Conservation (phyloP, 345 rosid genomes). For the Euphorbia lathyris region DNA sequence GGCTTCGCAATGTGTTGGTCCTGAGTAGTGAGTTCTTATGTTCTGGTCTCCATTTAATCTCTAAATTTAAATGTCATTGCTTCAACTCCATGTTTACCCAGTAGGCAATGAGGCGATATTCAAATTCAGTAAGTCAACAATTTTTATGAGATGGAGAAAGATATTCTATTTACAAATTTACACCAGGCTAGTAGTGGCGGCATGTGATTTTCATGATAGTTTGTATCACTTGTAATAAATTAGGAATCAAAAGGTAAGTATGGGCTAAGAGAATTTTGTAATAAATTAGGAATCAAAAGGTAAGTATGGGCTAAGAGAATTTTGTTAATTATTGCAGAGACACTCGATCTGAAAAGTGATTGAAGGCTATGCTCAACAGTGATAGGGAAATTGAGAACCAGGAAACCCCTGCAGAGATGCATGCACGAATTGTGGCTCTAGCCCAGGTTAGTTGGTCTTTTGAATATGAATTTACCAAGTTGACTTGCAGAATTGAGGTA, state of each 20-base stretch:
- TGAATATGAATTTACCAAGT: neutral
- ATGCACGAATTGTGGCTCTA: conserved; percentile 45
- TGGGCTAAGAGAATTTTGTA: neutral
- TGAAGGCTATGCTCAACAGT: conserved; percentile 56
- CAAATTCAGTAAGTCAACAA: neutral
- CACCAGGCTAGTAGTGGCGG: neutral
- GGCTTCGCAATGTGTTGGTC: neutral
- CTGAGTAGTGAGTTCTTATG: neutral
- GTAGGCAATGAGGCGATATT: neutral
- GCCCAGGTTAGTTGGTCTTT: conserved; percentile 36
- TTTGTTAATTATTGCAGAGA: conserved; percentile 35
- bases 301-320: neutral
- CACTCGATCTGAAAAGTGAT: conserved; percentile 66
- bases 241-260: neutral
- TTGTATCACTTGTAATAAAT: neutral
- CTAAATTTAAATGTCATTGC: neutral
- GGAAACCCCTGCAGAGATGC: conserved; percentile 54
- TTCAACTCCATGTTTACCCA: neutral
- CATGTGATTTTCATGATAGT: neutral
- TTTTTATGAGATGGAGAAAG: neutral
- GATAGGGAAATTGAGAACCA: conserved; percentile 68
- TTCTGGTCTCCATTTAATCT: neutral
- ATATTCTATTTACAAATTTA: neutral
- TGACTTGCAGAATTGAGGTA: neutral
- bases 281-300: neutral